Evolutionary conservation across 106 monocot species (phyloP), one percentile per base, ranked within the genome.

Genomic region (Acorus gramineus): DNA sequence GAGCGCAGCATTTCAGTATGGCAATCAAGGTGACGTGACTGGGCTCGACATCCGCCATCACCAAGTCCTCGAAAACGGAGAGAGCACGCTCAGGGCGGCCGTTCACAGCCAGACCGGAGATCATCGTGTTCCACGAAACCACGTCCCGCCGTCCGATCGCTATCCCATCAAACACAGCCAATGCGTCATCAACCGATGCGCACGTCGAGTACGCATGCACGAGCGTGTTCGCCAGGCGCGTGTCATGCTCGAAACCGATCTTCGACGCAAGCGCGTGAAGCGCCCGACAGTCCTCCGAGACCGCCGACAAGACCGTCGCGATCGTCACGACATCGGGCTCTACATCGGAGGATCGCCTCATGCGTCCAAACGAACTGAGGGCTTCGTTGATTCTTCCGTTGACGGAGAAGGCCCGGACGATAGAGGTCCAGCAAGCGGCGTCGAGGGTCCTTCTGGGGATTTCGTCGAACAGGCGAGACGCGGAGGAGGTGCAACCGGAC

Each of bases 51-150:
- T 66, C 66, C 4, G 11, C 4, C 3, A 43, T 11, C 59, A 73
- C 7, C 65, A 73, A 66, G 4, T 73, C 73, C 6, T 66, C 58
- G 64, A 73, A 73, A 53, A 66, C 50, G n/a, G 44, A 42, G 6
- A 73, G 3, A 0, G 73, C 73, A 3, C 52, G 44, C 43, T 43
- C n/a, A 8, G 44, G 9, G 59, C 48, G 50, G 14, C 66, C 58
- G 14, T 73, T 73, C 45, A 52, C 47, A 3, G 49, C 11, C 44
- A 73, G 4, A 6, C 73, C 73, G n/a, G 58, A 10, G 14, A 73
- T 73, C 65, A 73, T 2, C 2, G 59, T 14, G 53, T 73, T 73
- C 73, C 73, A 73, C 5, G 59, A 73, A 44, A 59, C 66, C 7
- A 66, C 73, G 11, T 59, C 66, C 14, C 73, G 55, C 51, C 4